Percentiles rank a stretch among this genome's conserved stretches.
Evolutionary conservation across 2,329 filamentous ascomycete genomes (phyloP).

Genomic region (Pyricularia sp.): DNA sequence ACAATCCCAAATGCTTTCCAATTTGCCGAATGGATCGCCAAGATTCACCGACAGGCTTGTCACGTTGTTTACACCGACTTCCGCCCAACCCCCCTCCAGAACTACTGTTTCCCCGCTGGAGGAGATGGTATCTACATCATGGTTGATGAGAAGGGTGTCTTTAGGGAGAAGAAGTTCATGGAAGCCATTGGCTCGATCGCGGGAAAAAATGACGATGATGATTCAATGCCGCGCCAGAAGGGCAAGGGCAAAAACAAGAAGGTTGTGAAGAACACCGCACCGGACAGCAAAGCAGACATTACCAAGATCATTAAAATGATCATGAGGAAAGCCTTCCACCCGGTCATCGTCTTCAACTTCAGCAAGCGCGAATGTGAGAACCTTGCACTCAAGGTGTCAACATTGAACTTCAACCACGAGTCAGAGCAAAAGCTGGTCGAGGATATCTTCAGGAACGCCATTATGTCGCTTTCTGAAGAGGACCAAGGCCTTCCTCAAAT

Average conservation of each 20-base stretch:
- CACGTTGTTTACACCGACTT: slow-evolving; percentile 99
- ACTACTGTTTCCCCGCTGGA: slow-evolving; percentile 94
- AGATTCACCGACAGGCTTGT: slow-evolving; percentile 94
- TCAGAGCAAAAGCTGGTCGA: slow-evolving; percentile 90
- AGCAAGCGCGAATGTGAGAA: slow-evolving; percentile 95
- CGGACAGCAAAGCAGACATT: slow-evolving; percentile 67
- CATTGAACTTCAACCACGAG: slow-evolving; percentile 89
- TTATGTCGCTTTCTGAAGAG: slow-evolving; percentile 85
- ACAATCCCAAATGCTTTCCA: slow-evolving; percentile 99
- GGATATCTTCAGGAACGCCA: slow-evolving; percentile 88
- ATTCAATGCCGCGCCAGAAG: slow-evolving; percentile 70
- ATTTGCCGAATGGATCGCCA: slow-evolving; percentile 98
- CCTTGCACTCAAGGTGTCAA: slow-evolving; percentile 77
- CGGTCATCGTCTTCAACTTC: slow-evolving; percentile 98
- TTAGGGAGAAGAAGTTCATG: slow-evolving; percentile 96
- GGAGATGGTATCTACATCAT: slow-evolving; percentile 89
- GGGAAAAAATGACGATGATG: slow-evolving; percentile 74
- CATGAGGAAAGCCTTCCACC: slow-evolving; percentile 94
- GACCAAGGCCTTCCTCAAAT: slow-evolving; percentile 88
- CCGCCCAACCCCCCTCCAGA: slow-evolving; percentile 88
- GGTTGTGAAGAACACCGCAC: slow-evolving; percentile 62
- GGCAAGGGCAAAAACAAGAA: slow-evolving; percentile 89
- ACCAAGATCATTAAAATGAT: slow-evolving; percentile 99
- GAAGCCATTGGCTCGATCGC: slow-evolving; percentile 88
- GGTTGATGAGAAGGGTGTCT: slow-evolving; percentile 93